A percentile compares a stretch with the other conserved stretches of the same genome.
Evolutionary conservation across 139 green algal genomes (phyloP).

Genomic region (Volvox africanus): DNA sequence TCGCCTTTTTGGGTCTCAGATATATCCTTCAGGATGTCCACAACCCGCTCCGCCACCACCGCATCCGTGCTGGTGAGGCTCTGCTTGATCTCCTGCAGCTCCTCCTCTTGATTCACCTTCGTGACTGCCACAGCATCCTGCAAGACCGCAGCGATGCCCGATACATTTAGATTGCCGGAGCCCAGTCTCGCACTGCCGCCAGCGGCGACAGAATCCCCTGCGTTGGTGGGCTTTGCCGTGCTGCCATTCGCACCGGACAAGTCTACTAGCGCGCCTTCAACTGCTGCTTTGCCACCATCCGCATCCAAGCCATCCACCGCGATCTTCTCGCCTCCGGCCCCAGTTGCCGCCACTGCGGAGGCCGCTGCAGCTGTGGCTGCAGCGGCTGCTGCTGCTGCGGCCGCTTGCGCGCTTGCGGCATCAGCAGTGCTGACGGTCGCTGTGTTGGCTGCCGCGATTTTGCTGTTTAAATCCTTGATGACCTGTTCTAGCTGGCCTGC

Average conservation of each 20-base stretch:
- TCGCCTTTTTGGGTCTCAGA: neutral
- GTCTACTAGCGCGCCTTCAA: neutral
- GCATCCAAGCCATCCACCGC: neutral
- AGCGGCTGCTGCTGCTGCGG: slow-evolving; percentile 56
- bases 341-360: neutral
- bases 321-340: neutral
- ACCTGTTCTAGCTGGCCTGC: slow-evolving; percentile 47
- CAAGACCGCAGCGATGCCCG: slow-evolving; percentile 34
- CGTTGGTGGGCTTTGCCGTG: neutral
- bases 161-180: slow-evolving; percentile 9
- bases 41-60: slow-evolving; percentile 43
- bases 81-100: slow-evolving; percentile 39
- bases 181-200: neutral
- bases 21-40: slow-evolving; percentile 49
- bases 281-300: neutral
- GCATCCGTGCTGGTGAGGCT: slow-evolving; percentile 16
- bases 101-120: slow-evolving; percentile 31
- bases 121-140: slow-evolving; percentile 31
- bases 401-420: slow-evolving; percentile 32
- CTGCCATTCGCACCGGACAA: neutral
- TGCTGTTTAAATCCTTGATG: slow-evolving; percentile 48
- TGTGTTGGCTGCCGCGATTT: neutral
- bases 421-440: neutral
- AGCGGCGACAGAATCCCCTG: neutral
- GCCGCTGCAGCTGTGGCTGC: neutral